Evolutionary conservation across 2,329 filamentous ascomycete genomes (phyloP).

Genomic region (Scedosporium minutisporum): DNA sequence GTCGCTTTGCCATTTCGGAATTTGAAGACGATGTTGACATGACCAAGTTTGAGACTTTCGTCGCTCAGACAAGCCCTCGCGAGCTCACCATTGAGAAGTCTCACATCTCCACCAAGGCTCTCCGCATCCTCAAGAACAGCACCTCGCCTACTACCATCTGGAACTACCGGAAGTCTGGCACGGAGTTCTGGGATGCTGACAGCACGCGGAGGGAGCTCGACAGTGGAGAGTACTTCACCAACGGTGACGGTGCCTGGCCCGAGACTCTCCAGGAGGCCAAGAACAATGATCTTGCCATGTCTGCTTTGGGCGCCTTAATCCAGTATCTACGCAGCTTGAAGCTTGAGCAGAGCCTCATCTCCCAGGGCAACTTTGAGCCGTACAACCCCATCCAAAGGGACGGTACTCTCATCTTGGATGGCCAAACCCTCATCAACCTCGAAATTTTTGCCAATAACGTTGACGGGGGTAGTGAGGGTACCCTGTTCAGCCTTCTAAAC

Average conservation of each 20-base stretch:
- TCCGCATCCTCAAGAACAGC: conserved; percentile 93
- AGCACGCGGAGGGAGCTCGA: conserved; percentile 73
- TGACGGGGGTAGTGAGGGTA: conserved; percentile 76
- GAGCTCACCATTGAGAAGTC: conserved; percentile 87
- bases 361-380: conserved; percentile 80
- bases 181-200: conserved; percentile 87
- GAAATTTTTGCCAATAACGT: conserved; percentile 92
- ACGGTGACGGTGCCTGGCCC: conserved; percentile 60
- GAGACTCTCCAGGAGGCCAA: conserved; percentile 59
- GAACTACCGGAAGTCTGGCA: conserved; percentile 80
- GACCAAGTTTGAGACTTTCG: conserved; percentile 94
- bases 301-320: conserved; percentile 77
- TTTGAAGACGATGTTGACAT: conserved; percentile 87
- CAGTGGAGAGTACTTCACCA: conserved; percentile 67
- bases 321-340: conserved; percentile 82
- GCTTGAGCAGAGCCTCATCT: conserved; percentile 77
- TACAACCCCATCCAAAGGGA: conserved; percentile 90
- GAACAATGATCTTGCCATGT: conserved; percentile 78
- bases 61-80: conserved; percentile 82
- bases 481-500: conserved; percentile 83
- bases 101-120: conserved; percentile 72
- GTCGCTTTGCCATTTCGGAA: conserved; percentile 86
- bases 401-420: conserved; percentile 84
- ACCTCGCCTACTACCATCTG: conserved; percentile 87
- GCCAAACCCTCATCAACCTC: conserved; percentile 95